These are phyloP conservation scores for Neurospora sp. DNA, from an alignment of 495 filamentous ascomycete species.

Conservation along the genomic window DNA sequence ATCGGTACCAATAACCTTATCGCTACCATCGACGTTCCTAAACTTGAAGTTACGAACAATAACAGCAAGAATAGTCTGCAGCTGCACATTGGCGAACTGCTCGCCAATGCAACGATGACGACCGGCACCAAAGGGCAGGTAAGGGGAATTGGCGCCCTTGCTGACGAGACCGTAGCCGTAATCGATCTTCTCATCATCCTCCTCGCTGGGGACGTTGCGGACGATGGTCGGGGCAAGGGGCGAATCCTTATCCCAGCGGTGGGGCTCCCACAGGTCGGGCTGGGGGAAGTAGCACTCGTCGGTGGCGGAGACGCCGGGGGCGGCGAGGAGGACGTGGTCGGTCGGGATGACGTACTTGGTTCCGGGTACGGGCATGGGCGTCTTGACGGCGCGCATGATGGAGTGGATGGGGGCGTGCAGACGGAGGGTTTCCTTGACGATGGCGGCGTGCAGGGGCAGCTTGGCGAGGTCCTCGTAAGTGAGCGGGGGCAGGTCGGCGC, in stretches of 20 bases:
- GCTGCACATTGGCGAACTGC: slow-evolving; percentile 90
- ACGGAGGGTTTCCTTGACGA: slow-evolving; percentile 73
- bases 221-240: slow-evolving; percentile 34
- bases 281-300: slow-evolving; percentile 70
- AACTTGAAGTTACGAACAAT: slow-evolving; percentile 70
- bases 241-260: slow-evolving; percentile 62
- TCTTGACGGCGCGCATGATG: slow-evolving; percentile 76
- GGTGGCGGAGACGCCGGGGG: slow-evolving; percentile 66
- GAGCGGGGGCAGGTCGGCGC: slow-evolving; percentile 52
- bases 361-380: slow-evolving; percentile 65
- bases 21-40: slow-evolving; percentile 55
- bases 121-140: slow-evolving; percentile 90
- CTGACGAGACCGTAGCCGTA: slow-evolving; percentile 90
- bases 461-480: slow-evolving; percentile 57
- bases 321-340: slow-evolving; percentile 65
- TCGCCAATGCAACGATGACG: slow-evolving; percentile 94
- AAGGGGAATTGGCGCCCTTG: slow-evolving; percentile 79
- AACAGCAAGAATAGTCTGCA: slow-evolving; percentile 74
- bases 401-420: slow-evolving; percentile 76
- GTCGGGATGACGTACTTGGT: slow-evolving; percentile 72
- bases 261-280: slow-evolving; percentile 73
- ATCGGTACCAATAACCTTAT: slow-evolving; percentile 70
- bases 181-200: slow-evolving; percentile 68
- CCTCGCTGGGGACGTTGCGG: slow-evolving; percentile 41
- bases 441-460: slow-evolving; percentile 56